Conservation (phyloP, 164 flowering plant species). For the Liriodendron chinense region DNA sequence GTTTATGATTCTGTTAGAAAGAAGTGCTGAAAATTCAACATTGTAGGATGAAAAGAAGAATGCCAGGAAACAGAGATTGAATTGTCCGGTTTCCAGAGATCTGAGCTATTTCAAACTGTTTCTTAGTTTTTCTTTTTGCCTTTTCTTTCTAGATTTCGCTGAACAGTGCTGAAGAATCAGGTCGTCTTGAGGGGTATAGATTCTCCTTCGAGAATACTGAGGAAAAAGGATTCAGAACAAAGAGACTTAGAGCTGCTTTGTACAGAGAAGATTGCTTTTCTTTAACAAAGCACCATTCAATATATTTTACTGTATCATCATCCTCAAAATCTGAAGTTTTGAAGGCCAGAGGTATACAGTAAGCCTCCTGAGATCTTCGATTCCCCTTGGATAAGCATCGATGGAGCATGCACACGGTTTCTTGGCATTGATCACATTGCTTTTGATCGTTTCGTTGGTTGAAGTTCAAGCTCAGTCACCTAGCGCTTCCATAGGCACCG, state of each 20-base stretch:
- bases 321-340: not conserved
- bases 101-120: not conserved
- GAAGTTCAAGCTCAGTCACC: slow-evolving; percentile 33
- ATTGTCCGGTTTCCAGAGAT: not conserved
- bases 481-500: slow-evolving; percentile 10
- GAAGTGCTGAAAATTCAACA: no score
- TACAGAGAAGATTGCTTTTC: not conserved
- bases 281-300: no score
- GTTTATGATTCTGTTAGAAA: no score
- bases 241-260: not conserved
- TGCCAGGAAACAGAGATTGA: no score
- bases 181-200: not conserved
- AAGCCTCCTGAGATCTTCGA: not conserved
- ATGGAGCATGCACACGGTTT: slow-evolving; percentile 57
- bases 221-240: not conserved
- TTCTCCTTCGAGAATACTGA: not conserved
- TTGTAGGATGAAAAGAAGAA: no score
- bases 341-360: not conserved
- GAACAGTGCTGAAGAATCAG: no score
- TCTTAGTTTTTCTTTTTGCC: no score
- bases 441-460: slow-evolving; percentile 22
- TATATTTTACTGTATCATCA: no score
- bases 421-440: slow-evolving; percentile 31
- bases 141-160: no score
- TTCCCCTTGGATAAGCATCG: not conserved